Conservation (phyloP, 148 eudicot species). For the Vaccinium vitisidaea region DNA sequence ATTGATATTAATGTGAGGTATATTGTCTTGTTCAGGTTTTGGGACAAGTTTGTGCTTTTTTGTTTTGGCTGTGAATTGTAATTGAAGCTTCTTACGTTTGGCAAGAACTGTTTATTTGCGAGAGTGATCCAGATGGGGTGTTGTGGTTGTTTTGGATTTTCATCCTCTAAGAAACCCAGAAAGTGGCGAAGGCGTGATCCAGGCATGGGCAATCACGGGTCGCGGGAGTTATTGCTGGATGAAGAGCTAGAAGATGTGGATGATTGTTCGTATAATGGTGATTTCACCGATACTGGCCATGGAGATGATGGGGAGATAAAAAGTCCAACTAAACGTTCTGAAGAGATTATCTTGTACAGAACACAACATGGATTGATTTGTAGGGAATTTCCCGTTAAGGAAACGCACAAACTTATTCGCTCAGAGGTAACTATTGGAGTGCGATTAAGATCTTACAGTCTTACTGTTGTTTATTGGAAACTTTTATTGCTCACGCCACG, state of each 20-base stretch:
- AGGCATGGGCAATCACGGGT: conserved; percentile 33
- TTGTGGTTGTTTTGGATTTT: conserved; percentile 93
- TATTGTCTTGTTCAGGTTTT: conserved; percentile 28
- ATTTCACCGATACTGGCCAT: conserved; percentile 51
- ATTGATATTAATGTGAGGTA: conserved; percentile 9
- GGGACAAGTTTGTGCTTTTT: conserved; percentile 8
- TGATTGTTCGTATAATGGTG: conserved; percentile 44
- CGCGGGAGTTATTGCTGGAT: conserved; percentile 58
- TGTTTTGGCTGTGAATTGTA: conserved; percentile 12
- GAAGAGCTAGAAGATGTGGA: conserved; percentile 50
- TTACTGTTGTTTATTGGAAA: not conserved
- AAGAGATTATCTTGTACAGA: conserved; percentile 65
- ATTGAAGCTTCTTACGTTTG: conserved; percentile 22
- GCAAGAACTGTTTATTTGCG: conserved; percentile 31
- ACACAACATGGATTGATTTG: conserved; percentile 70
- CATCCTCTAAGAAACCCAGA: conserved; percentile 51
- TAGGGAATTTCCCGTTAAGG: conserved; percentile 80
- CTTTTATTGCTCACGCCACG: not conserved
- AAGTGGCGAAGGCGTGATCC: conserved; percentile 33
- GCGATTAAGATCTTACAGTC: not conserved
- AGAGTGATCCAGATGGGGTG: conserved; percentile 78
- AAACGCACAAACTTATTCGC: conserved; percentile 66
- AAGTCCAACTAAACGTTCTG: conserved; percentile 60
- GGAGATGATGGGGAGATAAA: conserved; percentile 51
- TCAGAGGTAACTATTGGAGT: conserved; percentile 56